Percentiles rank a stretch among this genome's conserved stretches.
Evolutionary conservation across 257 asterid species (phyloP).

Genomic region (Salvia rosmarinus): DNA sequence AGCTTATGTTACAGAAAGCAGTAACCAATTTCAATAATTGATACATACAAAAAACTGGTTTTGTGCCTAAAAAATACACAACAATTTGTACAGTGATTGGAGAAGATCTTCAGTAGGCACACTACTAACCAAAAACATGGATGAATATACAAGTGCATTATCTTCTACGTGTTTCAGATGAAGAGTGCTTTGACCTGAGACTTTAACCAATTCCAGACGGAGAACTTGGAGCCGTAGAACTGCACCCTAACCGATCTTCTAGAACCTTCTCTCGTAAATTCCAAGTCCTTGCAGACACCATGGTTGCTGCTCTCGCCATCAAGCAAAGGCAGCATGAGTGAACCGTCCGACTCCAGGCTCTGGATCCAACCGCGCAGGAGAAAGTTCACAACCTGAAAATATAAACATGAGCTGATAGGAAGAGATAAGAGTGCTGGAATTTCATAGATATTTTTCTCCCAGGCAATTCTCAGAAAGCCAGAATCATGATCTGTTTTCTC

Average conservation of each 20-base stretch:
- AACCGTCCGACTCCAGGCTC: constrained; percentile 62
- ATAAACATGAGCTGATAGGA: too few species aligned
- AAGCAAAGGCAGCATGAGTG: constrained; percentile 55
- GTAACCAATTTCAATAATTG: too few species aligned
- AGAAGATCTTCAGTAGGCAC: too few species aligned
- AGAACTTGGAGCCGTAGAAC: constrained; percentile 52
- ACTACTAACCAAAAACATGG: neutral
- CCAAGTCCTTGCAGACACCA: constrained; percentile 51
- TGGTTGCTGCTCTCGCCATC: constrained; percentile 43
- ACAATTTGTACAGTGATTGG: too few species aligned
- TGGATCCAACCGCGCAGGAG: constrained; percentile 74
- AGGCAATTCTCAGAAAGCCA: too few species aligned
- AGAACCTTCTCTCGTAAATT: constrained; percentile 52
- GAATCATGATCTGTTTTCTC: too few species aligned
- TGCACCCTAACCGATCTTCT: constrained; percentile 54
- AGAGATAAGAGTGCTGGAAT: too few species aligned
- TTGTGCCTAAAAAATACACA: too few species aligned
- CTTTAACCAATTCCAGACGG: constrained; percentile 61
- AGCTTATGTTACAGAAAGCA: too few species aligned
- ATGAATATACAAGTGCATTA: neutral
- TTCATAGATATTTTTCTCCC: too few species aligned
- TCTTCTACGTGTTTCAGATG: neutral
- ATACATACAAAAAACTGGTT: too few species aligned
- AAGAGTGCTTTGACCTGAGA: constrained; percentile 47
- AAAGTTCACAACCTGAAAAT: constrained; percentile 68